Base-by-base conservation (phyloP, 345 rosid species). In the Dipteronia sinensis region DNA sequence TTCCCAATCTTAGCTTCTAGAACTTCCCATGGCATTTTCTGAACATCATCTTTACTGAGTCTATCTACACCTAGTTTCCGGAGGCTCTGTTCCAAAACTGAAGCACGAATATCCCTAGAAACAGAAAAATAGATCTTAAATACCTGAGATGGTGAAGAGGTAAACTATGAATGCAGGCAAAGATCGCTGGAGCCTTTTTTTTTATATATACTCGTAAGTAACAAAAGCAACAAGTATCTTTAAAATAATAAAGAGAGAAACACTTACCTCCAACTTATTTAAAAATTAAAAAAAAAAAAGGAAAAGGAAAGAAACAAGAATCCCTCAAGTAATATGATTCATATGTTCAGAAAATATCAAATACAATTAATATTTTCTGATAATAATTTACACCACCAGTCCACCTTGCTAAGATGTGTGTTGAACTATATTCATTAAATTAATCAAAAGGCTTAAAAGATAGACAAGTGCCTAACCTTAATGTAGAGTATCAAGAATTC, bases 21-120 rank as follows among this genome's bases (percentile, higher is more conserved):
- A 79, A 91, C 98, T 77, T 96, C 98, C 99, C 99, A 94, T 56
- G 90, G 99, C 99, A 96, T 90, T 88, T 83, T 96, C 86, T 96
- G 99, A 67, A 94, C 97, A 78, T 94, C 98, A 75, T 96, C 98
- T 83, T 94, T 96, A 83, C 90, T 91, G 72, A 94, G 93, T 80
- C 92, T 97, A 81, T 97, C 99, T 71, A 94, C 97, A 16, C 98
- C 99, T 73, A 97, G 74, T 86, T 97, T 97, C 80, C 78, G 74
- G 6, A 97, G 93, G 85, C 94, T 97, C 80, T 96, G 94, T 75
- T 94, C 99, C 92, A 95, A 77, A 76, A 87, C 93, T 23, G 94
- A 83, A 83, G 94, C 92, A 80, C 99, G 97, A 22, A 86, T 87
- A 65, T 93, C 98, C 91, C 98, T 95, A 72, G 44, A 64, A 81